phyloP scores from a whole-genome alignment of 176 grass and related monocot species.

The Ananas comosus region DNA sequence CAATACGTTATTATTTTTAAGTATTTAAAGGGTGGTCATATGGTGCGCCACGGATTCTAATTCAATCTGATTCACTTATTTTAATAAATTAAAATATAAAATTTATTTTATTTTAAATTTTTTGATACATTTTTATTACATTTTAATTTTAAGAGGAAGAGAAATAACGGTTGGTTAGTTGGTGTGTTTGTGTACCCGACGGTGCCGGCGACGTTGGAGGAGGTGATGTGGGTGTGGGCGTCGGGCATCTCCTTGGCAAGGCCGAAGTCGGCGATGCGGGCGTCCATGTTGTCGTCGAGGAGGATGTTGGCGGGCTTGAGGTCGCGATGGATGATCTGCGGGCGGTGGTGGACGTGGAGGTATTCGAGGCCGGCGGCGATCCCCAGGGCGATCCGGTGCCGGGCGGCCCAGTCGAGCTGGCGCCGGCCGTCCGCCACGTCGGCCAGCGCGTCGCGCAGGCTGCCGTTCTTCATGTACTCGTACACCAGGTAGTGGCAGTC shows the following conservation, averaged over 20 bases:
- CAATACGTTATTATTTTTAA: too few species aligned
- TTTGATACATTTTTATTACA: too few species aligned
- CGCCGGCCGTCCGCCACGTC: neutral
- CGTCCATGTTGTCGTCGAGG: constrained; percentile 67
- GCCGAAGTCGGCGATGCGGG: constrained; percentile 74
- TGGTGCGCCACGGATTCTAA: too few species aligned
- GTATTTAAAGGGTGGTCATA: too few species aligned
- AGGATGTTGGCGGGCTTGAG: constrained; percentile 90
- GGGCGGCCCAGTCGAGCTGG: constrained; percentile 37
- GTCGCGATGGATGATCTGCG: constrained; percentile 80
- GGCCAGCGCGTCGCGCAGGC: constrained; percentile 44
- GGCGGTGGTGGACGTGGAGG: constrained; percentile 52
- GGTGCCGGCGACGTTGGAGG: constrained; percentile 60
- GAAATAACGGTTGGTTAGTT: too few species aligned
- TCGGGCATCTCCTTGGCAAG: constrained; percentile 66
- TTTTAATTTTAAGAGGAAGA: too few species aligned
- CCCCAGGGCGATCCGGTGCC: constrained; percentile 51
- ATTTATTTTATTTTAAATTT: too few species aligned
- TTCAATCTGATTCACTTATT: too few species aligned
- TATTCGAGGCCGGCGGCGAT: constrained; percentile 72
- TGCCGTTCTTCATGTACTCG: constrained; percentile 88
- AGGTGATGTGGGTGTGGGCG: constrained; percentile 30
- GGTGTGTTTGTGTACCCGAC: constrained; percentile 16
- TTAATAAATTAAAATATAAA: too few species aligned
- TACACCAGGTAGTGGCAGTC: constrained; percentile 85